These are phyloP conservation scores for Eutrema japonicum DNA, from an alignment of 345 rosid genomes.

Conservation along the genomic window DNA sequence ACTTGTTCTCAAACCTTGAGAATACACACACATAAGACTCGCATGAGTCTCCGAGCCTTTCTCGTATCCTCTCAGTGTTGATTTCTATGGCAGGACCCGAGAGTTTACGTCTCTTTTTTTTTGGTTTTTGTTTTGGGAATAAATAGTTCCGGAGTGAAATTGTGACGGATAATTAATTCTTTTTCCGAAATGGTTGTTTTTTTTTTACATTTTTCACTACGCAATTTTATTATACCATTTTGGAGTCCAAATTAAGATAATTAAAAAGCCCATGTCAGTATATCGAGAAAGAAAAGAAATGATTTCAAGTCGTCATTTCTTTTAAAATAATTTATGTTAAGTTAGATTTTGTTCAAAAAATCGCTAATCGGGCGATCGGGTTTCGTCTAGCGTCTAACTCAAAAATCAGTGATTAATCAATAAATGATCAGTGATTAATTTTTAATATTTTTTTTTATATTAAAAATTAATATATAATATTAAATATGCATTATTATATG, in stretches of 20 bases:
- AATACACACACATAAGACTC: not conserved
- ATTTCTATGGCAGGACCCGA: slow-evolving; percentile 40
- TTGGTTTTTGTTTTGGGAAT: slow-evolving; percentile 10
- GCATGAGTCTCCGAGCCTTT: slow-evolving; percentile 23
- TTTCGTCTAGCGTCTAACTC: no score
- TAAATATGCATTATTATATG: no score
- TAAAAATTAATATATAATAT: no score
- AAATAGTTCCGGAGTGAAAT: slow-evolving; percentile 37
- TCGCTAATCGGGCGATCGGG: no score
- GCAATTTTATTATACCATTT: not conserved
- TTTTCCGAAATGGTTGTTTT: slow-evolving; percentile 24
- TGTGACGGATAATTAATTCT: slow-evolving; percentile 41
- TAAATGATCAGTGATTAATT: no score
- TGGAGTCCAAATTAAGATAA: not conserved
- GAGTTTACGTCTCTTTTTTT: not conserved
- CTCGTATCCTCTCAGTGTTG: slow-evolving; percentile 49
- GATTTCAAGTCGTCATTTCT: not conserved
- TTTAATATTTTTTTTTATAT: no score
- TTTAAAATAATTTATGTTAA: no score
- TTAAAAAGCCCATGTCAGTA: not conserved
- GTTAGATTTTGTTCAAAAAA: no score
- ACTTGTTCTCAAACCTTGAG: slow-evolving; percentile 76
- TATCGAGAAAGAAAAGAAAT: not conserved
- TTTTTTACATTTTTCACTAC: not conserved
- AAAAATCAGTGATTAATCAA: no score